Conservation (phyloP, 2,329 filamentous ascomycete species). For the Plectosphaerella sp. region DNA sequence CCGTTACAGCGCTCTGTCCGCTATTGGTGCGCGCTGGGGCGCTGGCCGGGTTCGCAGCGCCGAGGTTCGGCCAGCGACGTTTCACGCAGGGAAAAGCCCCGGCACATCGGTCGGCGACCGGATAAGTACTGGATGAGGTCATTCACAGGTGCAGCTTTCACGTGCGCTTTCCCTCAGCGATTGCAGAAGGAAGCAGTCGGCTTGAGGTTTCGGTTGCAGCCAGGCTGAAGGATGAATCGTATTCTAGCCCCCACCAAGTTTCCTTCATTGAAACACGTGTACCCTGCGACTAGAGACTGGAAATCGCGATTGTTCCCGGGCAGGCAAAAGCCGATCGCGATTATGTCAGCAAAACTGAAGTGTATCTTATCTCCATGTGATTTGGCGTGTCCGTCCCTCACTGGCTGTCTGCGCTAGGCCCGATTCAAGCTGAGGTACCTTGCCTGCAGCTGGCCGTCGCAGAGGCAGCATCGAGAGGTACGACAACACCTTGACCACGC, state of each 20-base stretch:
- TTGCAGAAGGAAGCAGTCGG: too few relatives aligned
- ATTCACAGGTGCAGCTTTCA: not conserved
- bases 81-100: not conserved
- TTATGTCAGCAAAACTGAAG: not conserved
- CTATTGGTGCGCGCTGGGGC: slow-evolving; percentile 5
- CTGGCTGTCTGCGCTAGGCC: slow-evolving; percentile 5
- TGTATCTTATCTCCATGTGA: slow-evolving; percentile 6
- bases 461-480: slow-evolving; percentile 21
- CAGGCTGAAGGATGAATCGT: too few relatives aligned
- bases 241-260: too few relatives aligned
- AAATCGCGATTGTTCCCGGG: too few relatives aligned
- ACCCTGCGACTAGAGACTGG: too few relatives aligned
- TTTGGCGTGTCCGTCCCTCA: not conserved
- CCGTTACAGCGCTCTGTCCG: slow-evolving; percentile 10
- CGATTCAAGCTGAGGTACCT: slow-evolving; percentile 8
- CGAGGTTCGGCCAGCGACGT: slow-evolving; percentile 7
- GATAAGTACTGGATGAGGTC: slow-evolving; percentile 1
- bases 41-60: slow-evolving; percentile 7
- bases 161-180: too few relatives aligned
- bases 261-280: too few relatives aligned
- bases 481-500: slow-evolving; percentile 11
- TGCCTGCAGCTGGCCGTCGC: slow-evolving; percentile 6
- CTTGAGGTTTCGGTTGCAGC: too few relatives aligned
- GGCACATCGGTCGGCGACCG: not conserved
- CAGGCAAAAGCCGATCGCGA: not conserved